Conservation (phyloP, 1,139 yeast species). For the Zygoascus meyerae region DNA sequence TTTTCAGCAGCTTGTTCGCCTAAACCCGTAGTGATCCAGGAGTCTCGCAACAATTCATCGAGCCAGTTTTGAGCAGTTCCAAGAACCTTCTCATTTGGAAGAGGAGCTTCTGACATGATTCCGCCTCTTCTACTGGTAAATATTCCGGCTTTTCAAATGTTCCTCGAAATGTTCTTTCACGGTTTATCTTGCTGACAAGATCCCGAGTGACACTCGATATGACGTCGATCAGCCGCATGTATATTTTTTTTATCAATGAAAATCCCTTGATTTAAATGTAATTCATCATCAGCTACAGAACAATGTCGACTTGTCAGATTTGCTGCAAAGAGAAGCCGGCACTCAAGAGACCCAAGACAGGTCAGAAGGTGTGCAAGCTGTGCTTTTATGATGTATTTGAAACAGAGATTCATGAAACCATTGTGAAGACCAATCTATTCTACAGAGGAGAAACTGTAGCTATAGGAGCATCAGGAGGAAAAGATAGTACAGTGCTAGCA, state of each 20-base stretch:
- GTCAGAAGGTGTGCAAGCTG: slow-evolving; percentile 83
- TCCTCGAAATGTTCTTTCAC: too few species aligned
- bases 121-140: too few species aligned
- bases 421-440: slow-evolving; percentile 63
- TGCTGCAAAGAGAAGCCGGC: slow-evolving; percentile 82
- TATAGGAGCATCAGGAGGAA: slow-evolving; percentile 98
- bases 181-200: too few species aligned
- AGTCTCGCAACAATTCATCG: slow-evolving; percentile 1
- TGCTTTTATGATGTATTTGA: slow-evolving; percentile 91
- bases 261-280: too few species aligned
- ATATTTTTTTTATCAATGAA: too few species aligned
- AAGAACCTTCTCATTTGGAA: slow-evolving; percentile 8
- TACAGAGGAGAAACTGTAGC: slow-evolving; percentile 81
- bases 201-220: too few species aligned
- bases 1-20: slow-evolving; percentile 19
- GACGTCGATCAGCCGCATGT: too few species aligned
- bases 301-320: slow-evolving; percentile 56
- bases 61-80: slow-evolving; percentile 8
- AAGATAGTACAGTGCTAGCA: slow-evolving; percentile 94
- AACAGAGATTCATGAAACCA: slow-evolving; percentile 91
- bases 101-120: slow-evolving; percentile 3
- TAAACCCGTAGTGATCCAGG: slow-evolving; percentile 16
- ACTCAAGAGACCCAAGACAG: slow-evolving; percentile 85
- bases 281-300: too few species aligned
- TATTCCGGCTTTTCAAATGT: too few species aligned